phyloP scores from a whole-genome alignment of 2,329 filamentous ascomycete genomes.

The Ophiostoma tasmaniense region DNA sequence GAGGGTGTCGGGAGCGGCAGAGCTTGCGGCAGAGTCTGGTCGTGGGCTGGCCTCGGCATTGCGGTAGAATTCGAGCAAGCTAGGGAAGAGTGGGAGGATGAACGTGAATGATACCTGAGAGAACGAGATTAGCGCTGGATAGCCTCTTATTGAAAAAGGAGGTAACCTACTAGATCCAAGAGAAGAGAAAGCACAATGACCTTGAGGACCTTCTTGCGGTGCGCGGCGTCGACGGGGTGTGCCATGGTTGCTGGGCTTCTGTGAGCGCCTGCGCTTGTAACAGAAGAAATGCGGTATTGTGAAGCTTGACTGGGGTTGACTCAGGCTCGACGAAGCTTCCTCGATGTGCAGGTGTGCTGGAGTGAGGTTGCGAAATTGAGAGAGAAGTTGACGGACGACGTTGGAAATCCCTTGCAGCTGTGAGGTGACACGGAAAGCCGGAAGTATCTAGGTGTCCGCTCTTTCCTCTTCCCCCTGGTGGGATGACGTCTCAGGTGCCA shows the following conservation, averaged over 20 bases:
- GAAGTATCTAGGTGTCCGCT: not conserved
- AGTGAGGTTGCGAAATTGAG: not conserved
- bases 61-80: conserved; percentile 92
- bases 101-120: conserved; percentile 92
- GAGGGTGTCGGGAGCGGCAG: conserved; percentile 48
- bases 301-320: not conserved
- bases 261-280: not conserved
- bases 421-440: conserved; percentile 3
- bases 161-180: conserved; percentile 66
- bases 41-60: conserved; percentile 59
- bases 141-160: not conserved
- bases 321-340: not conserved
- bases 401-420: not conserved
- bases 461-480: not conserved
- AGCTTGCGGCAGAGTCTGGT: conserved; percentile 27
- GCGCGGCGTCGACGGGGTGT: conserved; percentile 38
- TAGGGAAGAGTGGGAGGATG: conserved; percentile 91
- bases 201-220: conserved; percentile 71
- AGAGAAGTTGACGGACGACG: not conserved
- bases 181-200: conserved; percentile 86
- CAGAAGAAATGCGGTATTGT: not conserved
- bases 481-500: conserved; percentile 6
- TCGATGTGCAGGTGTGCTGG: not conserved
- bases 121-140: not conserved
- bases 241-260: conserved; percentile 29